A percentile compares a stretch with the other conserved stretches of the same genome.
These are phyloP conservation scores for Cinnamomum chago DNA, from an alignment of 164 flowering plant species.

Conservation along the genomic window DNA sequence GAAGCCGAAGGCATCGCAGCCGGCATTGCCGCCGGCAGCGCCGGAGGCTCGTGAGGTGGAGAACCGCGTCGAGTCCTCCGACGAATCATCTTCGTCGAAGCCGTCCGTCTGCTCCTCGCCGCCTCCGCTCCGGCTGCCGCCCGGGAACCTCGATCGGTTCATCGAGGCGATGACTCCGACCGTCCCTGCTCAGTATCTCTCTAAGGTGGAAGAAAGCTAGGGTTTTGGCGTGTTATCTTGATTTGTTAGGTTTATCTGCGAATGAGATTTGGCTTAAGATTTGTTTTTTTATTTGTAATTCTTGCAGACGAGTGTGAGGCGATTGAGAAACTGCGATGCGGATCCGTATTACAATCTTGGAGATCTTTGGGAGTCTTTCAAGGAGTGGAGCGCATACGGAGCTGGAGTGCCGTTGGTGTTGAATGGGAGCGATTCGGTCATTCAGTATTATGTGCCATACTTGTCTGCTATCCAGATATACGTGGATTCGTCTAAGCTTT, in stretches of 20 bases:
- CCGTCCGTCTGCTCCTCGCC: slow-evolving; percentile 14
- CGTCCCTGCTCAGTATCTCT: slow-evolving; percentile 40
- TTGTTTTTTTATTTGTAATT: neutral
- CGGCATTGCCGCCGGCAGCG: neutral
- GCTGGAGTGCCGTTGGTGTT: slow-evolving; percentile 65
- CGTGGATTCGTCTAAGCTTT: slow-evolving; percentile 34
- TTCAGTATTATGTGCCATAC: slow-evolving; percentile 68
- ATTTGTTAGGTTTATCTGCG: neutral
- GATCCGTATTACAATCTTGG: slow-evolving; percentile 47
- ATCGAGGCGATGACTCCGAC: slow-evolving; percentile 48
- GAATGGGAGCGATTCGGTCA: slow-evolving; percentile 42
- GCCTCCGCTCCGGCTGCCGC: slow-evolving; percentile 5
- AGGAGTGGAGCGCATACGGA: slow-evolving; percentile 76
- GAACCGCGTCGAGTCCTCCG: slow-evolving; percentile 13
- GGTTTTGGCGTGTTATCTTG: neutral
- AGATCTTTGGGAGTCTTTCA: slow-evolving; percentile 69
- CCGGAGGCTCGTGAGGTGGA: slow-evolving; percentile 4
- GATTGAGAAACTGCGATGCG: slow-evolving; percentile 28
- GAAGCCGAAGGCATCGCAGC: slow-evolving; percentile 3
- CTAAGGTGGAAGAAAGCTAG: slow-evolving; percentile 34
- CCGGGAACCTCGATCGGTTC: slow-evolving; percentile 54
- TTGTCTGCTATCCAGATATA: slow-evolving; percentile 73
- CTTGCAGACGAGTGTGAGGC: slow-evolving; percentile 36
- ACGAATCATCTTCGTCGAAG: slow-evolving; percentile 5
- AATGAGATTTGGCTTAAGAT: neutral